These are phyloP conservation scores for Macrophomina pseudophaseolina DNA, from an alignment of 2,329 filamentous ascomycete genomes.

Conservation along the genomic window DNA sequence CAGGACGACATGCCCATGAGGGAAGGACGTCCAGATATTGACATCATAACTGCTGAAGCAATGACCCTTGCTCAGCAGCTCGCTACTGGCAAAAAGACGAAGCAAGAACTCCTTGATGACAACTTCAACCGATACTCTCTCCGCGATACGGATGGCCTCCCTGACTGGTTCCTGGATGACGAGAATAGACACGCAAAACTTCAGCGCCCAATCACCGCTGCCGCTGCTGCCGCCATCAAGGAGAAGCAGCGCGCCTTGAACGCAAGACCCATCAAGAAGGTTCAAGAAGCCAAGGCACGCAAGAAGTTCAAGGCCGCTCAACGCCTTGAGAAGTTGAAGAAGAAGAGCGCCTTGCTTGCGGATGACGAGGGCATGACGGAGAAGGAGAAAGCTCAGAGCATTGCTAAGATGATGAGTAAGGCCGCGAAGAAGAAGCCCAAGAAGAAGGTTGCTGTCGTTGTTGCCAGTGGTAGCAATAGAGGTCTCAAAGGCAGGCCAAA, in stretches of 20 bases:
- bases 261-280: slow-evolving; percentile 98
- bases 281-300: slow-evolving; percentile 90
- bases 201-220: slow-evolving; percentile 88
- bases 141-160: slow-evolving; percentile 87
- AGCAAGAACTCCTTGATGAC: slow-evolving; percentile 82
- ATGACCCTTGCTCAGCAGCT: slow-evolving; percentile 96
- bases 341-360: slow-evolving; percentile 90
- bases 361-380: slow-evolving; percentile 93
- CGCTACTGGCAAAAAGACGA: slow-evolving; percentile 82
- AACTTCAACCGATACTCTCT: slow-evolving; percentile 92
- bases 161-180: slow-evolving; percentile 98
- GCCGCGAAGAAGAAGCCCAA: slow-evolving; percentile 86
- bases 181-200: slow-evolving; percentile 81
- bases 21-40: slow-evolving; percentile 78
- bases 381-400: slow-evolving; percentile 90
- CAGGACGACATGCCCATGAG: slow-evolving; percentile 66
- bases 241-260: slow-evolving; percentile 93
- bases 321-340: slow-evolving; percentile 89
- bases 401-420: slow-evolving; percentile 79
- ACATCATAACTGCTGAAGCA: slow-evolving; percentile 98
- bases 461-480: slow-evolving; percentile 82
- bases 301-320: slow-evolving; percentile 97
- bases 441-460: slow-evolving; percentile 82
- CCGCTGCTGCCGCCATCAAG: slow-evolving; percentile 88
- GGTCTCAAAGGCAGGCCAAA: slow-evolving; percentile 85